Evolutionary conservation across 306 rosid species (phyloP), one percentile per base, ranked within the genome.

Genomic region (Dicorynia guianensis): DNA sequence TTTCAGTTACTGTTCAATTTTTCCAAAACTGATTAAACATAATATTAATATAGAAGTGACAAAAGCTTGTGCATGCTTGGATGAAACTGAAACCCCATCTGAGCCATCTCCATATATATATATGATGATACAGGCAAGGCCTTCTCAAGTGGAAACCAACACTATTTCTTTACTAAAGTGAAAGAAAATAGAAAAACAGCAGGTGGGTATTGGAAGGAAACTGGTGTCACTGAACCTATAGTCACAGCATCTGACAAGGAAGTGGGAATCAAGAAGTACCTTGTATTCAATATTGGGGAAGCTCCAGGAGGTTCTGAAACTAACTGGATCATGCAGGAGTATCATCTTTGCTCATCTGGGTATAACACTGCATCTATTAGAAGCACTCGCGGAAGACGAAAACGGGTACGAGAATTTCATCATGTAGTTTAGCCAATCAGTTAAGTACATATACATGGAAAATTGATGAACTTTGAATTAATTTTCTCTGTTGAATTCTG

Each of bases 271-370:
- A 86, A 86, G 76, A 83, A 86, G 66, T 76, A 68, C 63, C 69
- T 83, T 5, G 82, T 86, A n/a, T 86, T 81, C 82, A 55, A 13
- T 74, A 56, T 74, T 35, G 83, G 80, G 36, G 78, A 84, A 55
- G 69, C 79, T 17, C 80, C 76, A 39, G 63, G 44, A 10, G 88
- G 74, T 19, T 62, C 71, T 71, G 74, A 75, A 79, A 86, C 86
- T 34, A 74, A 7, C 53, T 86, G 90, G 90, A n/a, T 78, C 39
- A 86, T 86, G 88, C 84, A 86, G 46, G 86, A 86, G 40, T 86
- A 78, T 63, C 84, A 81, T 68, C 77, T 86, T 48, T 85, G 30
- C 76, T 59, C 80, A 43, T 67, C 66, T 74, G 72, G 40, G 53
- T 36, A 57, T 30, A 75, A 18, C 49, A 34, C 67, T 63, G 39